Conservation (phyloP, 306 rosid genomes). For the Myrica gale region DNA sequence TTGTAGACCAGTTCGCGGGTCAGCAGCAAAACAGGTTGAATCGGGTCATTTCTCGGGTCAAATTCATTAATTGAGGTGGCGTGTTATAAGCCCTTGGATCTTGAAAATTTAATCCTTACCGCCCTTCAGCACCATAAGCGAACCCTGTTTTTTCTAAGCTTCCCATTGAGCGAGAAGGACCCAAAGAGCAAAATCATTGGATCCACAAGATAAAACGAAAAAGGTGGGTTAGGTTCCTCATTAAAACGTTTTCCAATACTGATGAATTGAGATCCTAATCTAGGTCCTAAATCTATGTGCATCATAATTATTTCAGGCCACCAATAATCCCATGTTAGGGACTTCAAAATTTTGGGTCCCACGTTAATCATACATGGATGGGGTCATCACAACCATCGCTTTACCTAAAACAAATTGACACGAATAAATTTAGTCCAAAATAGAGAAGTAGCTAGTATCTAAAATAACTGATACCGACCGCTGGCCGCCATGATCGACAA, state of each 20-base stretch:
- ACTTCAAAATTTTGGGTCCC: slow-evolving; percentile 32
- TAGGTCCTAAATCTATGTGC: slow-evolving; percentile 32
- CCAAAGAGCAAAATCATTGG: slow-evolving; percentile 55
- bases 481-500: slow-evolving; percentile 29
- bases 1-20: too few species aligned
- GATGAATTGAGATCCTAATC: slow-evolving; percentile 39
- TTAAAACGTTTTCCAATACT: slow-evolving; percentile 24
- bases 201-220: slow-evolving; percentile 51
- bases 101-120: too few species aligned
- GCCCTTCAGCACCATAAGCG: too few species aligned
- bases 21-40: too few species aligned
- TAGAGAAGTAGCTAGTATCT: not conserved
- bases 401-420: slow-evolving; percentile 19
- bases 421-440: not conserved
- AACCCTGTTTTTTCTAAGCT: slow-evolving; percentile 29
- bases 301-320: slow-evolving; percentile 24
- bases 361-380: slow-evolving; percentile 25
- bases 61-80: too few species aligned
- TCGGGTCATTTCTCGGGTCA: too few species aligned
- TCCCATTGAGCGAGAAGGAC: slow-evolving; percentile 24
- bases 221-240: slow-evolving; percentile 45
- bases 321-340: slow-evolving; percentile 32
- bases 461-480: slow-evolving; percentile 5
- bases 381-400: slow-evolving; percentile 28
- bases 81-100: too few species aligned